phyloP scores from a whole-genome alignment of 306 rosid genomes.

The Alnus rubra region DNA sequence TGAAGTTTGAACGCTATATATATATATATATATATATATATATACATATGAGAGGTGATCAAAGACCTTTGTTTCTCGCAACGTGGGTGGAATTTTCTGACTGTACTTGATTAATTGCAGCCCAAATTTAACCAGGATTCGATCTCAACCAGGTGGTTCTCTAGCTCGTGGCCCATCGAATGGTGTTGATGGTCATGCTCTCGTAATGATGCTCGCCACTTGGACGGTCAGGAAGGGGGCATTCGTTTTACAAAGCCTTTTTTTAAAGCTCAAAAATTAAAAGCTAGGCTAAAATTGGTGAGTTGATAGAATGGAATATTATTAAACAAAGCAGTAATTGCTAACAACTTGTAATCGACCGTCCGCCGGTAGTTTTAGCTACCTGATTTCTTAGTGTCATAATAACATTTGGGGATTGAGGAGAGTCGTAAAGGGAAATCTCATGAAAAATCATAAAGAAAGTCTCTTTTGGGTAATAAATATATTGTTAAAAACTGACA shows the following conservation, averaged over 20 bases:
- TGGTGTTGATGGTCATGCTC: not conserved
- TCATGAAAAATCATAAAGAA: conserved; percentile 9
- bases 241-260: conserved; percentile 10
- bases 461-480: not conserved
- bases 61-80: too few species aligned
- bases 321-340: conserved; percentile 27
- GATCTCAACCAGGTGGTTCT: conserved; percentile 27
- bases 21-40: too few species aligned
- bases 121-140: not conserved
- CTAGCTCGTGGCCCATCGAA: conserved; percentile 23
- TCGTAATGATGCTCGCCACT: conserved; percentile 20
- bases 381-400: conserved; percentile 42
- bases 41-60: too few species aligned
- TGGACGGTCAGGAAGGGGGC: too few species aligned
- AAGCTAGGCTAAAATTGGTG: not conserved
- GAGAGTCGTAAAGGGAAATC: conserved; percentile 1
- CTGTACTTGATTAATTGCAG: too few species aligned
- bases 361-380: conserved; percentile 59
- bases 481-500: conserved; percentile 8
- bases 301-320: conserved; percentile 19
- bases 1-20: too few species aligned
- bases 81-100: too few species aligned
- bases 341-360: conserved; percentile 23
- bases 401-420: not conserved
- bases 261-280: not conserved